Conservation (phyloP, 805 yeast species). For the Myxozyma monticola region DNA sequence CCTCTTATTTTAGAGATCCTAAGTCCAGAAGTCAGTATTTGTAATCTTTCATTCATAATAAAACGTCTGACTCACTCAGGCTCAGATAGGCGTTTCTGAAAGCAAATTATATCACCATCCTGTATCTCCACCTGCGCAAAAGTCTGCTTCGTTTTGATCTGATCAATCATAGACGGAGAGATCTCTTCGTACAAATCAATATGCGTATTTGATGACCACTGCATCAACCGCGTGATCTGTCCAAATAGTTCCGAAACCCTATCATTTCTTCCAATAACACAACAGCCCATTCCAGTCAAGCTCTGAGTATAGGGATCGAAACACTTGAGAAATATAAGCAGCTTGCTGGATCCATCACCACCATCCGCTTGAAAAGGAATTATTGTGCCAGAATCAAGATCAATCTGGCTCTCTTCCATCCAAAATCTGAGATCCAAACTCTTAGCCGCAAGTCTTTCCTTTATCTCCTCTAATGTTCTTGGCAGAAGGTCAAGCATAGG, state of each 20-base stretch:
- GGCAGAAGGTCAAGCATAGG: conserved; percentile 38
- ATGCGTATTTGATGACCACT: conserved; percentile 36
- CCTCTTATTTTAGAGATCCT: conserved; percentile 8
- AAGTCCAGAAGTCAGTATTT: not conserved
- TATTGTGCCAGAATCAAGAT: conserved; percentile 13
- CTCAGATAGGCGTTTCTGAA: conserved; percentile 34
- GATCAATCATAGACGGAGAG: conserved; percentile 40
- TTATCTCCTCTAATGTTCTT: conserved; percentile 49
- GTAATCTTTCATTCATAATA: not conserved
- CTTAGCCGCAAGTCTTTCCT: conserved; percentile 49
- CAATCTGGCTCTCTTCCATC: conserved; percentile 56
- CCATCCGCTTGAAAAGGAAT: conserved; percentile 29
- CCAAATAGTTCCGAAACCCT: conserved; percentile 40
- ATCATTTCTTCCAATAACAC: conserved; percentile 52
- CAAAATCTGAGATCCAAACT: conserved; percentile 57
- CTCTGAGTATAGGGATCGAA: conserved; percentile 59
- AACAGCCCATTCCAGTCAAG: conserved; percentile 67
- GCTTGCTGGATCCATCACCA: conserved; percentile 12
- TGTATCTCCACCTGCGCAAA: conserved; percentile 39
- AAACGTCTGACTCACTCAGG: conserved; percentile 22
- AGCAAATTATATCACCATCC: conserved; percentile 42
- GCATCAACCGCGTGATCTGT: conserved; percentile 30
- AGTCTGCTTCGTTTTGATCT: conserved; percentile 33
- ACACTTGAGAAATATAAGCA: conserved; percentile 51
- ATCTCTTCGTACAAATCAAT: conserved; percentile 39